Conservation (phyloP, 345 rosid species). For the Combretum micranthum region DNA sequence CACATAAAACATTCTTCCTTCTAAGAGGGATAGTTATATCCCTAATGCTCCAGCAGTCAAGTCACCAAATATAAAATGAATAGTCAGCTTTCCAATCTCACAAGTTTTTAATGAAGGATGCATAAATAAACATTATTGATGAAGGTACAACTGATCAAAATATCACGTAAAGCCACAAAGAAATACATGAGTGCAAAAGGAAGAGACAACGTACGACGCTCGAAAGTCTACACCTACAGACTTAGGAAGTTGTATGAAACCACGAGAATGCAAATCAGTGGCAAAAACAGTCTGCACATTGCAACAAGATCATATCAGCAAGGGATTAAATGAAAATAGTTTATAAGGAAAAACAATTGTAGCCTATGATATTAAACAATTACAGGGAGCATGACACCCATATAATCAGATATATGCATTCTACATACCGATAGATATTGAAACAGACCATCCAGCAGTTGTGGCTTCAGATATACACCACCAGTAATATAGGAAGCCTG, state of each 20-base stretch:
- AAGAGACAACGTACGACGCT: slow-evolving; percentile 62
- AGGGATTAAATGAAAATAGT: neutral
- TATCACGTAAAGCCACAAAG: neutral
- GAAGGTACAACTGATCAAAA: neutral
- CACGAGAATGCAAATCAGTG: slow-evolving; percentile 77
- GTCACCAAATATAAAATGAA: no score
- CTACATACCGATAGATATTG: slow-evolving; percentile 66
- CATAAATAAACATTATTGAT: no score
- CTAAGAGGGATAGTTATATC: no score
- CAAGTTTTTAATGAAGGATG: no score
- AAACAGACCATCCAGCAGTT: slow-evolving; percentile 78
- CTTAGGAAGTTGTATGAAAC: slow-evolving; percentile 82
- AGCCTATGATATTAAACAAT: no score
- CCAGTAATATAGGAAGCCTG: slow-evolving; percentile 92
- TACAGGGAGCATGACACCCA: no score
- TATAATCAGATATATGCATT: neutral
- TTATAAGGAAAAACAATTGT: neutral
- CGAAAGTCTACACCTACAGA: slow-evolving; percentile 92
- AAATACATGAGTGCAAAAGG: neutral
- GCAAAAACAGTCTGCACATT: slow-evolving; percentile 76
- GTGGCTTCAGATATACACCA: slow-evolving; percentile 82
- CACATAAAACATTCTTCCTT: no score
- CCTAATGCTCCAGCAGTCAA: no score
- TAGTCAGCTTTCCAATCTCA: no score
- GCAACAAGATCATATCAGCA: slow-evolving; percentile 9